phyloP scores from a whole-genome alignment of 768 basidiomycete genomes.

The Hericium erinaceus region DNA sequence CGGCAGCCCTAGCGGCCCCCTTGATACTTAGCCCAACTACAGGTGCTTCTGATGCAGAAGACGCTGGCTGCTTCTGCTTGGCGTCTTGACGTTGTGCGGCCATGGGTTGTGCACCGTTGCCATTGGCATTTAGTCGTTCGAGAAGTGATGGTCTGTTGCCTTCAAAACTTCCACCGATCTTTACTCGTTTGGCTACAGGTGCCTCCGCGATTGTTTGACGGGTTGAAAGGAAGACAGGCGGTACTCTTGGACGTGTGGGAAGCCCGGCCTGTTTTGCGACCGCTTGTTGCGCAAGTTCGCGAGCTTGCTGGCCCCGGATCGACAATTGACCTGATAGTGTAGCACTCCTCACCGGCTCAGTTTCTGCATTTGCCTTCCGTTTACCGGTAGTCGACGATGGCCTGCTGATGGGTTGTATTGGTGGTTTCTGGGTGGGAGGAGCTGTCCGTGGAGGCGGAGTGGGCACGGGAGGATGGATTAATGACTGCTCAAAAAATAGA shows the following conservation, averaged over 20 bases:
- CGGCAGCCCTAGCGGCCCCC: slow-evolving; percentile 8
- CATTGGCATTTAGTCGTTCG: not conserved
- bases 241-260: no score
- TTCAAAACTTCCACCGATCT: not conserved
- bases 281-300: not conserved
- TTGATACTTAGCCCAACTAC: slow-evolving; percentile 9
- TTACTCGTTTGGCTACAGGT: not conserved
- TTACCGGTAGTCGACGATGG: no score
- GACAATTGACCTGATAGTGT: not conserved
- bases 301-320: slow-evolving; percentile 1
- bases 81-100: not conserved
- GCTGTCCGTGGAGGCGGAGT: not conserved
- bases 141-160: not conserved
- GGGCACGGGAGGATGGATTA: not conserved
- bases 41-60: not conserved
- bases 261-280: not conserved
- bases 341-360: no score
- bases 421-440: no score
- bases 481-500: slow-evolving; percentile 7
- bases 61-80: not conserved
- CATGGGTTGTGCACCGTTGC: not conserved
- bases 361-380: no score
- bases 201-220: not conserved
- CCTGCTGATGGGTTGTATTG: no score
- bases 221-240: not conserved